These are phyloP conservation scores for Geotrichum klebahnii DNA, from an alignment of 1,139 yeast species.

Conservation along the genomic window DNA sequence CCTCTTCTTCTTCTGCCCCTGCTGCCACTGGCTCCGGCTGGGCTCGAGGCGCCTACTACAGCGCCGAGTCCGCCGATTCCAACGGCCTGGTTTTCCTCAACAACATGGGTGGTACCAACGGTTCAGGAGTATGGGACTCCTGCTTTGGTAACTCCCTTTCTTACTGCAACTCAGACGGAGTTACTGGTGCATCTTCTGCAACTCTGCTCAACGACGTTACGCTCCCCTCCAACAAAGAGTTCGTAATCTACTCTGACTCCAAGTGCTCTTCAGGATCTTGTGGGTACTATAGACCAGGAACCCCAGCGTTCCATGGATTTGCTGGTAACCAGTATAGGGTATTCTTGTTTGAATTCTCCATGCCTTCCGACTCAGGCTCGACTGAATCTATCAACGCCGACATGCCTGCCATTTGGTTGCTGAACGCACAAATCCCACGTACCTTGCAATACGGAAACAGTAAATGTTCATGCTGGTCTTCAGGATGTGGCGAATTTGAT, in stretches of 20 bases:
- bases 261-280: conserved; percentile 58
- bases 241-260: conserved; percentile 65
- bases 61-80: conserved; percentile 52
- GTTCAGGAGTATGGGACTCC: conserved; percentile 79
- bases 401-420: conserved; percentile 96
- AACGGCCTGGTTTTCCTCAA: conserved; percentile 79
- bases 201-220: conserved; percentile 61
- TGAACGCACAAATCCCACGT: conserved; percentile 92
- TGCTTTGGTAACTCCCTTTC: conserved; percentile 88
- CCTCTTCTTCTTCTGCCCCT: conserved; percentile 31
- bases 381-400: conserved; percentile 50
- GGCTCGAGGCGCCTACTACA: conserved; percentile 71
- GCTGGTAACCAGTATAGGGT: conserved; percentile 63
- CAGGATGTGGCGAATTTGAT: conserved; percentile 97
- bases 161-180: conserved; percentile 71
- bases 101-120: conserved; percentile 68
- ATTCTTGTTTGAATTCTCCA: conserved; percentile 82
- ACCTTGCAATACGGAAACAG: conserved; percentile 81
- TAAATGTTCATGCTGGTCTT: conserved; percentile 87
- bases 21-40: conserved; percentile 48
- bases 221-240: conserved; percentile 69
- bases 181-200: conserved; percentile 57
- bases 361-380: conserved; percentile 64
- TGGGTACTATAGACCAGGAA: conserved; percentile 80
- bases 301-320: conserved; percentile 91